phyloP scores from a whole-genome alignment of 768 basidiomycete genomes.

The Mycena belliarum region DNA sequence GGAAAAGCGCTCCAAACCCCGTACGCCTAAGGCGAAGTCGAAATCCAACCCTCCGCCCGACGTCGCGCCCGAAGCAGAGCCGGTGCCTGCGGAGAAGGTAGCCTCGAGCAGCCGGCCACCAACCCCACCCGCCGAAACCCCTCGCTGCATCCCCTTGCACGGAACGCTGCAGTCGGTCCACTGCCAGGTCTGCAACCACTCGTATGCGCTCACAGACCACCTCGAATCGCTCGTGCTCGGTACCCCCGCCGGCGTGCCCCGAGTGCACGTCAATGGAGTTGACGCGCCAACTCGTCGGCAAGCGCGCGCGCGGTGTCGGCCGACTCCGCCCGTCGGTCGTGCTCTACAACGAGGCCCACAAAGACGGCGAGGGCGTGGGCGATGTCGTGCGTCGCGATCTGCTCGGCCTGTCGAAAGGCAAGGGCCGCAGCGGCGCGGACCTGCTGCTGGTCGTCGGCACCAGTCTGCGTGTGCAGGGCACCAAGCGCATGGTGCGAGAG shows the following conservation, averaged over 20 bases:
- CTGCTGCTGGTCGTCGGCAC: constrained; percentile 88
- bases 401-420: constrained; percentile 66
- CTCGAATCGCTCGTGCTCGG: constrained; percentile 62
- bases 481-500: constrained; percentile 88
- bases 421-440: constrained; percentile 75
- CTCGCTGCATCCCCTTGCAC: constrained; percentile 87
- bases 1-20: constrained; percentile 53
- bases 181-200: constrained; percentile 79
- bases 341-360: constrained; percentile 87
- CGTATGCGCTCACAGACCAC: constrained; percentile 64
- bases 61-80: constrained; percentile 18
- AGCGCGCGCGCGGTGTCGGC: constrained; percentile 79
- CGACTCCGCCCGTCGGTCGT: constrained; percentile 85
- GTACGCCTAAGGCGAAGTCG: constrained; percentile 25
- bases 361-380: constrained; percentile 85
- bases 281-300: constrained; percentile 71
- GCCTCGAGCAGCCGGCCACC: constrained; percentile 39
- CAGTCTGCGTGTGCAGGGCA: constrained; percentile 85
- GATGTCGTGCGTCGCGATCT: constrained; percentile 81
- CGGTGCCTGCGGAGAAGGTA: constrained; percentile 17
- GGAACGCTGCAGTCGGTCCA: constrained; percentile 80
- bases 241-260: constrained; percentile 72
- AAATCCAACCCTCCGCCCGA: not conserved
- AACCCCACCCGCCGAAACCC: constrained; percentile 58
- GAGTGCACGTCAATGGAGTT: constrained; percentile 71